A percentile compares a stretch with the other conserved stretches of the same genome.
phyloP scores from a whole-genome alignment of 2,329 filamentous ascomycete species.

The Fusarium cicatricum region DNA sequence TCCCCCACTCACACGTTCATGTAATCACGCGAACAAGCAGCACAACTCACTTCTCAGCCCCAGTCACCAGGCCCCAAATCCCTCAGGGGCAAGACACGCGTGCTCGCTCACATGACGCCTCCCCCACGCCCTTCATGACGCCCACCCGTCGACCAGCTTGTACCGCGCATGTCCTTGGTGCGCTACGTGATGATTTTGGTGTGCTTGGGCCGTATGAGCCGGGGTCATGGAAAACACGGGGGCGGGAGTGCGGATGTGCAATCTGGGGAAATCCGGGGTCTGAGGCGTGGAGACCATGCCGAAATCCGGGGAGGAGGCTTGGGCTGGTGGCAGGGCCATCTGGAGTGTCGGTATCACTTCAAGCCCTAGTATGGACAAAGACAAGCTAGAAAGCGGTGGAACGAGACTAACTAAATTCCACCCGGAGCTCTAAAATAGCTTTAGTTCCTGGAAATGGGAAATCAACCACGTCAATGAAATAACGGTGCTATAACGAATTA shows the following conservation, averaged over 20 bases:
- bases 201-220: no score
- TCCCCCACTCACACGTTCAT: background rate
- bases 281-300: conserved; percentile 15
- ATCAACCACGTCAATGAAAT: background rate
- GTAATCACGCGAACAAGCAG: conserved; percentile 2
- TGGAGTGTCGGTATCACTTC: background rate
- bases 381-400: no score
- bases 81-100: conserved; percentile 2
- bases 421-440: no score
- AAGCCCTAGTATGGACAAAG: background rate
- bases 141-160: no score
- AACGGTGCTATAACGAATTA: background rate
- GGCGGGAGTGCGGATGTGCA: conserved; percentile 6
- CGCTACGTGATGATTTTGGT: no score
- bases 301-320: conserved; percentile 8
- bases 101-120: conserved; percentile 35
- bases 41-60: conserved; percentile 1
- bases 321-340: conserved; percentile 13
- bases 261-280: conserved; percentile 30
- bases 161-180: no score
- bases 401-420: no score
- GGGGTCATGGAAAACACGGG: background rate
- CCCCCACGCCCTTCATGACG: background rate
- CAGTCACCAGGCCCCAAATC: background rate
- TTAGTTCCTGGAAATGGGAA: background rate